Conservation (phyloP, 805 yeast species). For the Scheffersomyces amazonensis region DNA sequence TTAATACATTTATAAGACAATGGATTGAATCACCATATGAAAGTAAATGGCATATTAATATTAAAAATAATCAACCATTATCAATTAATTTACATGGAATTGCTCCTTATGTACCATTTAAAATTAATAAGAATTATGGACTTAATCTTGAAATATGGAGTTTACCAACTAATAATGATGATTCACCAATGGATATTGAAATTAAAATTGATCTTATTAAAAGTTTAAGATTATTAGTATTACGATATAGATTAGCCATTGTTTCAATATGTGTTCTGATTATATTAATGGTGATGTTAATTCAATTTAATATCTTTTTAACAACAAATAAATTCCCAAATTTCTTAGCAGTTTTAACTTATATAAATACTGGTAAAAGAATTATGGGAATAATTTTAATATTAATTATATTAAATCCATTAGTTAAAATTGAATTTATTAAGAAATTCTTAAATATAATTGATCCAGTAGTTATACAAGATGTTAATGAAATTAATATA, state of each 20-base stretch:
- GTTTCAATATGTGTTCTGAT: slow-evolving; percentile 69
- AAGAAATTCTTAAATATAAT: slow-evolving; percentile 38
- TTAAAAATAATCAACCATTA: slow-evolving; percentile 23
- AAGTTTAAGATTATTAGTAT: slow-evolving; percentile 65
- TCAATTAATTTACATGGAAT: slow-evolving; percentile 53
- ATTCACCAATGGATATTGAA: slow-evolving; percentile 32
- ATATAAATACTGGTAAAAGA: slow-evolving; percentile 10
- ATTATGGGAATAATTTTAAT: slow-evolving; percentile 18
- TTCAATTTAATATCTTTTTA: slow-evolving; percentile 53
- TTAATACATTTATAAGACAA: slow-evolving; percentile 69
- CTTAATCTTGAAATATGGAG: slow-evolving; percentile 49
- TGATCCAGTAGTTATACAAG: slow-evolving; percentile 55
- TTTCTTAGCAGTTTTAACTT: slow-evolving; percentile 36
- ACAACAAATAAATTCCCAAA: slow-evolving; percentile 26
- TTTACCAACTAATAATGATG: slow-evolving; percentile 25
- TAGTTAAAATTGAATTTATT: slow-evolving; percentile 29
- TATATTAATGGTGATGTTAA: slow-evolving; percentile 45
- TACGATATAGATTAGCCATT: slow-evolving; percentile 74
- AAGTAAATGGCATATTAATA: slow-evolving; percentile 72
- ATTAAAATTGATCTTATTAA: slow-evolving; percentile 51
- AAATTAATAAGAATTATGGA: slow-evolving; percentile 16
- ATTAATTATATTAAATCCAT: slow-evolving; percentile 38
- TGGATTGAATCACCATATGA: slow-evolving; percentile 63
- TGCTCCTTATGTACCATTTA: slow-evolving; percentile 67
- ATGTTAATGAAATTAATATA: slow-evolving; percentile 42